Evolutionary conservation across 306 rosid species (phyloP).

Genomic region (Potentilla sterilis): DNA sequence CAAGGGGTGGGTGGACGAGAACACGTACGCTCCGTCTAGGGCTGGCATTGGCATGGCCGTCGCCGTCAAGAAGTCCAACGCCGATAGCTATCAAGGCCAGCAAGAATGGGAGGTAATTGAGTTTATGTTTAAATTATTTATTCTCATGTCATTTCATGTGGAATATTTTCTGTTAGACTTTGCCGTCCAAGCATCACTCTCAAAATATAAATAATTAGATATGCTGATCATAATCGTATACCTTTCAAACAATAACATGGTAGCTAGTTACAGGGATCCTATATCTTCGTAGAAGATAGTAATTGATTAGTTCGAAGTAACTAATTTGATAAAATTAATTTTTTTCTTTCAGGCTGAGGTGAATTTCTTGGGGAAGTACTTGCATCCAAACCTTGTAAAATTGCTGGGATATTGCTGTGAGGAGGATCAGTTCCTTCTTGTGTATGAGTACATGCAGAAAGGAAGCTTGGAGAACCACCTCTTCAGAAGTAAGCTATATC

Average conservation of each 20-base stretch:
- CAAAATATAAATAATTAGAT: background rate
- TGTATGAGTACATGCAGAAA: conserved; percentile 66
- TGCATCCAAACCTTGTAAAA: conserved; percentile 75
- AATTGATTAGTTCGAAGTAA: background rate
- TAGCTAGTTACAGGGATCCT: background rate
- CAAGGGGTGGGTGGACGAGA: conserved; percentile 78
- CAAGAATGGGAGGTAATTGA: conserved; percentile 69
- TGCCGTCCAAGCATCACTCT: background rate
- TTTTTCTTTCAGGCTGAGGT: conserved; percentile 62
- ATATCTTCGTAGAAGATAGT: background rate
- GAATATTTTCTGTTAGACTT: background rate
- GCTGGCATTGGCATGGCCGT: conserved; percentile 71
- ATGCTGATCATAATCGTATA: background rate
- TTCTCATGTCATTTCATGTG: background rate
- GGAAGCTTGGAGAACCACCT: conserved; percentile 91
- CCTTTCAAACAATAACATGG: background rate
- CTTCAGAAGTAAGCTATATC: conserved; percentile 53
- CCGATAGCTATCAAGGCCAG: conserved; percentile 73
- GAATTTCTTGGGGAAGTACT: conserved; percentile 68
- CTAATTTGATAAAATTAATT: background rate
- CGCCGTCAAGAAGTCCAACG: conserved; percentile 72
- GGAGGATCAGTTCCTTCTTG: conserved; percentile 57
- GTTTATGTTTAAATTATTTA: background rate
- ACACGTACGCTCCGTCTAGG: conserved; percentile 53
- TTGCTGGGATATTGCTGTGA: conserved; percentile 81